Evolutionary conservation across 148 eudicot species (phyloP).

Genomic region (Chenopodium album): DNA sequence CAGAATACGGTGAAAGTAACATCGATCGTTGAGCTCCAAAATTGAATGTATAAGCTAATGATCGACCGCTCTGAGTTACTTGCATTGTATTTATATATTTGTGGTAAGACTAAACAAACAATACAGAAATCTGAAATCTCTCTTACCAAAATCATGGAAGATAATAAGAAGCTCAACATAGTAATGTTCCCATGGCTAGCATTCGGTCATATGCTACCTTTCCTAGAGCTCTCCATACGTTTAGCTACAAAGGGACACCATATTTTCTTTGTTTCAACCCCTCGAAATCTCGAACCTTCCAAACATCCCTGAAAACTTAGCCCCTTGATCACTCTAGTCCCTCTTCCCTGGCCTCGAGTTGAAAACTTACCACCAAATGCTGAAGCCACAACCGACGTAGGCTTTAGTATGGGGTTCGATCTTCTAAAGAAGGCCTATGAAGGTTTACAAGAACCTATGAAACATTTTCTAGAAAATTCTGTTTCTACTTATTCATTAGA

Average conservation of each 20-base stretch:
- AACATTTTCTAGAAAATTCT: neutral
- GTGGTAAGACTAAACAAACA: too few species aligned
- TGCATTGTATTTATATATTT: too few species aligned
- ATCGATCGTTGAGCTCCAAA: too few species aligned
- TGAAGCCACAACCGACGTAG: constrained; percentile 29
- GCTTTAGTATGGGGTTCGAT: constrained; percentile 20
- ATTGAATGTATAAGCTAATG: too few species aligned
- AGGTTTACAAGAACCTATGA: constrained; percentile 10
- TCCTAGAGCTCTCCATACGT: constrained; percentile 27
- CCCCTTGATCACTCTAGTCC: constrained; percentile 14
- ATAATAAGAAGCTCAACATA: constrained; percentile 24
- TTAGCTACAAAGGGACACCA: constrained; percentile 33
- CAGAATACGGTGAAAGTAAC: too few species aligned
- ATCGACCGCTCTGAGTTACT: too few species aligned
- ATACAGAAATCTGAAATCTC: too few species aligned
- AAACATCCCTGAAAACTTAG: constrained; percentile 14
- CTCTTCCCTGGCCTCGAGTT: constrained; percentile 27
- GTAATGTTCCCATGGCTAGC: constrained; percentile 43
- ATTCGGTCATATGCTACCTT: constrained; percentile 40
- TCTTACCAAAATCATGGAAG: neutral
- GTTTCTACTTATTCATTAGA: constrained; percentile 13
- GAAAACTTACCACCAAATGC: constrained; percentile 2
- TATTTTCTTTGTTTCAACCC: too few species aligned
- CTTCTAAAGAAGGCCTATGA: constrained; percentile 35
- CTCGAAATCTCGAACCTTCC: constrained; percentile 31